Evolutionary conservation across 371 early-diverging fungal species (phyloP), one percentile per base, ranked within the genome.

Genomic region (Quaeritorhiza haematococci): DNA sequence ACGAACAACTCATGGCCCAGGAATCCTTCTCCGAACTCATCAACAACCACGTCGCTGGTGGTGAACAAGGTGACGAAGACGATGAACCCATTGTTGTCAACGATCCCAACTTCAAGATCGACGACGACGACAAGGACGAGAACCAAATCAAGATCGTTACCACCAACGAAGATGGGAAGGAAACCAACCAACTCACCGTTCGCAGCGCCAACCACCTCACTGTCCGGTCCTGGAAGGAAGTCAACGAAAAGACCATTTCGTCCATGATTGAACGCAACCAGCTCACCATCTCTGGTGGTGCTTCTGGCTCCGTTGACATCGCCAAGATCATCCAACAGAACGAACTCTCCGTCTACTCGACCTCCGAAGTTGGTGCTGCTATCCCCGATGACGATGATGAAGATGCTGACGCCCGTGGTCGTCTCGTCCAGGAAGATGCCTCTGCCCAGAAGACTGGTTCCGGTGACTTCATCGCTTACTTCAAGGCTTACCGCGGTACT

Each of bases 191-290:
- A 34, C 55, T 73, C 58, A 78, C 80, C 1, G 75, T 85, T 29
- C 64, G 59, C 17, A 62, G 56, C 4, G 27, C 66, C 7, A 58
- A 63, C 63, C 60, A 55, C 10, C 33, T 66, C 26, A 73, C 70
- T 50, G 41, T 52, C 23, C 56, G 50, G 23, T 61, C 66, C 13
- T 59, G 66, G 19, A 71, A 74, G 56, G 61, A 55, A 27, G 50
- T 85, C 44, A 85, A 80, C 58, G 86, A 86, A 59, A 71, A 76
- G 33, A 84, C 85, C 1, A 82, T 86, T 24, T 79, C 84, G 24
- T 78, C 77, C 51, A 76, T 83, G 68, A 82, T 86, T 55, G 87
- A 87, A 61, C 73, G 79, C 23, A 73, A 75, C 52, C 84, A 84
- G 47, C 55, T 76, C 56, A 72, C 80, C 1, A 72, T 86, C 24